Evolutionary conservation across 2,329 filamentous ascomycete species (phyloP).

Genomic region (Hirsutella minnesotensis): DNA sequence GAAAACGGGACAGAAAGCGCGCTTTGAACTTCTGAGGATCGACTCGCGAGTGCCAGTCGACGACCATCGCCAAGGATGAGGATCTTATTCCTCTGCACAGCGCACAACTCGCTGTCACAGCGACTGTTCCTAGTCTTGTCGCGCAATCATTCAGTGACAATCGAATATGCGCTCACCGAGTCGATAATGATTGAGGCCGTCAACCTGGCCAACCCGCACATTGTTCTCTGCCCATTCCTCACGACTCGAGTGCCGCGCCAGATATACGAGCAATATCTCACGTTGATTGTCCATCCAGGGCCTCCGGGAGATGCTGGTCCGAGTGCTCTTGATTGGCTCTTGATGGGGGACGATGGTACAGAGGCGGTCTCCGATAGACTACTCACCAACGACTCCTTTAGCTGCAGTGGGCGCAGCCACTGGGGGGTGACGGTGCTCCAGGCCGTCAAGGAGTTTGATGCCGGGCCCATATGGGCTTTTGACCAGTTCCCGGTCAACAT

Average conservation of each 20-base stretch:
- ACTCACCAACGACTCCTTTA: constrained; percentile 14
- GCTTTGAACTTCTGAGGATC: not conserved
- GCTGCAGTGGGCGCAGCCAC: constrained; percentile 20
- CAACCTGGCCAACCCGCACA: constrained; percentile 21
- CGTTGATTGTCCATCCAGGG: constrained; percentile 28
- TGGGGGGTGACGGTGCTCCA: constrained; percentile 29
- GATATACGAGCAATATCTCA: constrained; percentile 23
- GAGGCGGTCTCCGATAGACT: constrained; percentile 17
- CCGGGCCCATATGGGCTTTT: constrained; percentile 30
- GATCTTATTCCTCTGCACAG: constrained; percentile 31
- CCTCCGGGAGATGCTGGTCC: constrained; percentile 29
- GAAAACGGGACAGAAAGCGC: too few relatives aligned
- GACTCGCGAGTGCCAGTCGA: not conserved
- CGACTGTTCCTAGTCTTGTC: constrained; percentile 23
- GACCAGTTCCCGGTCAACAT: constrained; percentile 29
- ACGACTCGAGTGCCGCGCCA: constrained; percentile 23
- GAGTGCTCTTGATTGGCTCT: constrained; percentile 27
- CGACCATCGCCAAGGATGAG: constrained; percentile 14
- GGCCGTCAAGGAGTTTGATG: constrained; percentile 27
- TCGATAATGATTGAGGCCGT: constrained; percentile 25
- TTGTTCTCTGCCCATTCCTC: constrained; percentile 30
- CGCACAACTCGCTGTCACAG: constrained; percentile 31
- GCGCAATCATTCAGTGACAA: constrained; percentile 21
- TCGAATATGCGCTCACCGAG: constrained; percentile 24
- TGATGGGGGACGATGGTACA: constrained; percentile 28